Evolutionary conservation across 176 grass and related monocot genomes (phyloP).

Genomic region (Musa schizocarpa): DNA sequence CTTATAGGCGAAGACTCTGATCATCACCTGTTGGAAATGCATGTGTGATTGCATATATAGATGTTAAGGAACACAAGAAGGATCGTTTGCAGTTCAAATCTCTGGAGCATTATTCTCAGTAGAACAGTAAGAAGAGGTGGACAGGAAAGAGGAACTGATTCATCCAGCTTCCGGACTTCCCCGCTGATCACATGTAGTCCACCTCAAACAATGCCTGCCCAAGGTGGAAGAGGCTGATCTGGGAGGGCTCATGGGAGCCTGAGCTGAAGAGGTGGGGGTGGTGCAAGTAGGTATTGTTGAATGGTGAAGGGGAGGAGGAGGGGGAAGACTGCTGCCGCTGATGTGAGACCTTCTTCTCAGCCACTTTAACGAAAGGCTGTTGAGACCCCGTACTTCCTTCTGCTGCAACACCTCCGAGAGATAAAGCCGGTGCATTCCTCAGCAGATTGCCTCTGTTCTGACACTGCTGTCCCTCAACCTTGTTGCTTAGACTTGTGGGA

Average conservation of each 20-base stretch:
- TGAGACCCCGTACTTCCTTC: neutral
- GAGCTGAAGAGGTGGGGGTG: slow-evolving; percentile 11
- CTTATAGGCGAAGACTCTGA: too few species aligned
- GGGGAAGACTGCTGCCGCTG: neutral
- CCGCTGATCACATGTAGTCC: slow-evolving; percentile 14
- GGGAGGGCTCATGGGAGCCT: neutral
- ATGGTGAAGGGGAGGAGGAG: neutral
- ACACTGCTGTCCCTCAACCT: neutral
- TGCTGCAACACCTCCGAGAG: neutral
- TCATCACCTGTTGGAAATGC: too few species aligned
- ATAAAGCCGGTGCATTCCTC: neutral
- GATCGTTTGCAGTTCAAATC: too few species aligned
- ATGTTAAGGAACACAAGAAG: too few species aligned
- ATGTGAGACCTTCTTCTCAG: neutral
- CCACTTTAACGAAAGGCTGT: too few species aligned
- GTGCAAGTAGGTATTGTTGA: slow-evolving; percentile 1
- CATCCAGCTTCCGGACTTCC: neutral
- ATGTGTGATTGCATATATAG: too few species aligned
- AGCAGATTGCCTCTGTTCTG: too few species aligned
- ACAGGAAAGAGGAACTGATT: neutral
- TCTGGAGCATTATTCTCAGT: too few species aligned
- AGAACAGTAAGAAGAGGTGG: neutral
- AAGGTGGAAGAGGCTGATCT: neutral
- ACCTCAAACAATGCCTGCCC: slow-evolving; percentile 14
- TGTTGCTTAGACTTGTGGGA: neutral